Base-by-base conservation (phyloP, 345 rosid genomes). In the Salix suchowensis region DNA sequence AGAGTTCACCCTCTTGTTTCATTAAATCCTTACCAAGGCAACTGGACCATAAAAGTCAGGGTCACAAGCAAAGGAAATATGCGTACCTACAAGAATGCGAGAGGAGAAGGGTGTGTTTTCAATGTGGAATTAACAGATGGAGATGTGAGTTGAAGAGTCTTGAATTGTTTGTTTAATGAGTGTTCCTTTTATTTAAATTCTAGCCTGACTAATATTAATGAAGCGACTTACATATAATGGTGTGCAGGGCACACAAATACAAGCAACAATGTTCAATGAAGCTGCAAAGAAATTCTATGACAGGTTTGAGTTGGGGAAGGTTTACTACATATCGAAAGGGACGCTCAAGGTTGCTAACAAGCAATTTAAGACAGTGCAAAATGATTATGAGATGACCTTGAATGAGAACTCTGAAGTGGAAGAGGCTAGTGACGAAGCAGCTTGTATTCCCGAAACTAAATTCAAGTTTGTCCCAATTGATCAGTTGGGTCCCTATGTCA, bases 21-120 rank as follows among this genome's bases (percentile, higher is more conserved):
- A 6, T 82, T 93, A 90, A 95, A 95, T 68, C 98, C 98, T 15
- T 95, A 95, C 76, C 97, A 95, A 86, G 98, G 97, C 11, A 95
- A 78, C 72, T 95, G 98, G 98, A 95, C 93, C 14, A 95, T 95
- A 60, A 95, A 95, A 81, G 98, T 93, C 37, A 74, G 94, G 13
- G 93, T 95, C 26, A 95, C 98, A 9, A 91, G 82, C 86, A 95
- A 93, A 79, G 98, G 94, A 55, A 76, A 58, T 76, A 93, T 93
- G 98, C 94, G 97, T 32, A 87, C 87, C n/a, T 95, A 91, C 76
- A 91, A 65, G 83, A 95, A 95, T 81, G 90, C 90, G 24, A 91
- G 91, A 75, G 98, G 98, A 11, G 98, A 93, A 80, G 98, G 98
- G 28, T 93, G 97, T 71, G 96, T 93, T 84, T 95, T 95, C 86